Percentiles rank a stretch among this genome's conserved stretches.
phyloP scores from a whole-genome alignment of 2,329 filamentous ascomycete species.

The Fusarium sterilihyphosum region DNA sequence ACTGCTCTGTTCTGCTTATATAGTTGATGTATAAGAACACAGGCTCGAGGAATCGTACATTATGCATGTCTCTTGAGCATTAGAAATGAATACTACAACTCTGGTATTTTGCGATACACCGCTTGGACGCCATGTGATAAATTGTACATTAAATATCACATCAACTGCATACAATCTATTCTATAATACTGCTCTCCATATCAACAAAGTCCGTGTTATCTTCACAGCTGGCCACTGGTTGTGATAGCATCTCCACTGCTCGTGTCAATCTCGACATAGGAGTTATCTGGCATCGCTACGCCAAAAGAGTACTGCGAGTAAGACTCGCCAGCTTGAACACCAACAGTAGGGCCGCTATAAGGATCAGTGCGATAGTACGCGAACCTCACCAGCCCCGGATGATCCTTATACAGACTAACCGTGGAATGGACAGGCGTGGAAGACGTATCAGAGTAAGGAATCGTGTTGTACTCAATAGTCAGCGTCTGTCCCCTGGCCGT shows the following conservation, averaged over 20 bases:
- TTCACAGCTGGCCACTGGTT: background rate
- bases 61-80: background rate
- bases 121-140: no score
- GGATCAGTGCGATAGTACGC: background rate
- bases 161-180: background rate
- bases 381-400: background rate
- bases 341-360: background rate
- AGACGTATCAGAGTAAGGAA: no score
- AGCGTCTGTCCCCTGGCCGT: background rate
- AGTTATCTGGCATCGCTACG: accelerated
- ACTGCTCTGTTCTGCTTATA: no score
- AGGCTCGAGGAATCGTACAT: background rate
- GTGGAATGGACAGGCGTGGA: background rate
- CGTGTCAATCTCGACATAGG: background rate
- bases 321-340: background rate
- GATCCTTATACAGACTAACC: background rate
- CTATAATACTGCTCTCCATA: background rate
- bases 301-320: background rate
- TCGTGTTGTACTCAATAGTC: background rate
- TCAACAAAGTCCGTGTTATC: accelerated
- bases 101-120: no score
- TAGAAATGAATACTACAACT: no score
- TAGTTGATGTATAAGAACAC: no score
- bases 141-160: no score
- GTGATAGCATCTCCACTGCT: background rate